These are phyloP conservation scores for Pterocarpus santalinus DNA, from an alignment of 306 rosid genomes.

Conservation along the genomic window DNA sequence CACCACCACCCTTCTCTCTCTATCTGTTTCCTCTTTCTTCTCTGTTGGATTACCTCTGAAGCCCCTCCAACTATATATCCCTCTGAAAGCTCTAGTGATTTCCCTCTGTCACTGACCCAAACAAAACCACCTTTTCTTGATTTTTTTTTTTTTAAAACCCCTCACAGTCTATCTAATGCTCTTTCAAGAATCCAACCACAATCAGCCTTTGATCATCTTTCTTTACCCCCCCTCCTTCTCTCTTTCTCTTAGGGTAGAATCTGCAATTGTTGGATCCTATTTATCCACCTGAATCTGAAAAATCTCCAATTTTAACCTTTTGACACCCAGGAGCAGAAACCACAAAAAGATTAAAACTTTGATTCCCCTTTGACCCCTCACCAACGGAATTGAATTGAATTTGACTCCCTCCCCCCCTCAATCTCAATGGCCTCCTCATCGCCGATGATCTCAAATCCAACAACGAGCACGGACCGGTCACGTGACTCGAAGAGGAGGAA, in stretches of 20 bases:
- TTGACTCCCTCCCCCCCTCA: neutral
- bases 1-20: conserved; percentile 24
- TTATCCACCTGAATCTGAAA: conserved; percentile 26
- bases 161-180: neutral
- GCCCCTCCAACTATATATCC: conserved; percentile 21
- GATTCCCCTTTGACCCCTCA: neutral
- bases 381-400: neutral
- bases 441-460: conserved; percentile 58
- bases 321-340: conserved; percentile 12
- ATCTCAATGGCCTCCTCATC: conserved; percentile 60
- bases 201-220: neutral
- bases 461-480: conserved; percentile 58
- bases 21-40: neutral
- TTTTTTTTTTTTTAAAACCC: neutral
- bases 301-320: neutral
- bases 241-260: conserved; percentile 11
- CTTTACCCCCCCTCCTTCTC: too few species aligned
- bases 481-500: conserved; percentile 67
- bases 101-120: neutral
- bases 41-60: conserved; percentile 5
- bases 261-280: conserved; percentile 29
- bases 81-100: neutral
- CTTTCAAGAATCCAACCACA: conserved; percentile 3
- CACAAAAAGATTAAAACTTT: neutral
- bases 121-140: neutral